phyloP scores from a whole-genome alignment of 192 early-diverging fungal species.

The Backusella tuberculispora region DNA sequence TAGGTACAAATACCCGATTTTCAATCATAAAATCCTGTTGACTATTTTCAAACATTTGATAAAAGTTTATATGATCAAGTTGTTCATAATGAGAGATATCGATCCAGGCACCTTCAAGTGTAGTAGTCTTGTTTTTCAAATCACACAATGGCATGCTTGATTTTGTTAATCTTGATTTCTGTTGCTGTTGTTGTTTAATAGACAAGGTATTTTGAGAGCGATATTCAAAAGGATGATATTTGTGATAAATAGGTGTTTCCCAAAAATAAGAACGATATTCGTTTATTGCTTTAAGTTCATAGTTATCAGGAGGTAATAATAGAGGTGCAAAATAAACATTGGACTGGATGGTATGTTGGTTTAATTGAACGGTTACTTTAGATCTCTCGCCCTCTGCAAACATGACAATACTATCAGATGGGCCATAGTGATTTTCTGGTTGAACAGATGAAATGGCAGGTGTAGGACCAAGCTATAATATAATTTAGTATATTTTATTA shows the following conservation, averaged over 20 bases:
- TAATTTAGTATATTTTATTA: neutral
- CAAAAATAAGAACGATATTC: slow-evolving; percentile 42
- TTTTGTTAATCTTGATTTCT: neutral
- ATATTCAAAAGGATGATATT: slow-evolving; percentile 29
- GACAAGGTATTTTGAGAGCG: slow-evolving; percentile 20
- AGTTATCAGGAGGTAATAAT: slow-evolving; percentile 30
- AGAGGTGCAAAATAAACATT: slow-evolving; percentile 36
- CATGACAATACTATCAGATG: slow-evolving; percentile 32
- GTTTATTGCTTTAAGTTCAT: slow-evolving; percentile 22
- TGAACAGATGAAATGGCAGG: slow-evolving; percentile 27
- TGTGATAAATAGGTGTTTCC: slow-evolving; percentile 30
- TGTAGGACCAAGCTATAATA: slow-evolving; percentile 27
- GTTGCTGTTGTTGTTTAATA: neutral
- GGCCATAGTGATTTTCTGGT: slow-evolving; percentile 27
- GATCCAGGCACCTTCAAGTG: slow-evolving; percentile 29
- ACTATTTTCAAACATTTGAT: slow-evolving; percentile 36
- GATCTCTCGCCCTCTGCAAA: slow-evolving; percentile 26
- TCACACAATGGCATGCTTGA: neutral
- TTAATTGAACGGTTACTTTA: slow-evolving; percentile 23
- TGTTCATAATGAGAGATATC: slow-evolving; percentile 25
- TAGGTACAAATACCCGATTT: slow-evolving; percentile 33
- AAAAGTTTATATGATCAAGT: slow-evolving; percentile 29
- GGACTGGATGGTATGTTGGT: slow-evolving; percentile 25
- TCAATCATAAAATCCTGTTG: slow-evolving; percentile 30
- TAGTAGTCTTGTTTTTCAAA: neutral